These are phyloP conservation scores for Cucurbita ficifolia DNA, from an alignment of 306 rosid genomes.

Conservation along the genomic window DNA sequence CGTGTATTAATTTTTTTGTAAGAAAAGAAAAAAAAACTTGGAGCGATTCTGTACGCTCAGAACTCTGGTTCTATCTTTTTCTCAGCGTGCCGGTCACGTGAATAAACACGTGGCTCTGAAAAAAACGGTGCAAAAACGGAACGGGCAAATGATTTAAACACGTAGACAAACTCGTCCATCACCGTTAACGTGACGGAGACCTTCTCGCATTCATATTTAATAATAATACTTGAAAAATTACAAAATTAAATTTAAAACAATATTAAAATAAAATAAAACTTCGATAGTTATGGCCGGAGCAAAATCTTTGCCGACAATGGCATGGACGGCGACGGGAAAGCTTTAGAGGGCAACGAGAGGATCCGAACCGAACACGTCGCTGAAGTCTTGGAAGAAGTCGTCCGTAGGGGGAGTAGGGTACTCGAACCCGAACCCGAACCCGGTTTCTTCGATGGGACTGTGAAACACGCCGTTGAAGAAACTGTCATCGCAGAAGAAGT, in stretches of 20 bases:
- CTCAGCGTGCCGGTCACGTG: constrained; percentile 5
- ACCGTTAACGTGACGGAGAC: constrained; percentile 9
- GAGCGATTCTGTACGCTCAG: neutral
- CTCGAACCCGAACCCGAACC: constrained; percentile 23
- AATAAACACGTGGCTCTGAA: neutral
- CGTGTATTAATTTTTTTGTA: neutral
- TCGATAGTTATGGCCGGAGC: constrained; percentile 10
- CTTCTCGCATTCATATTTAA: neutral
- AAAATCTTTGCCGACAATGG: neutral
- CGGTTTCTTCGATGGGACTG: constrained; percentile 14
- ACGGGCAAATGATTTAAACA: neutral
- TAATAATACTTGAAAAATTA: neutral
- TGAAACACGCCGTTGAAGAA: constrained; percentile 14
- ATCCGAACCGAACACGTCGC: constrained; percentile 58
- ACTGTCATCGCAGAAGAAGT: constrained; percentile 5
- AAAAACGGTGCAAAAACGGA: neutral
- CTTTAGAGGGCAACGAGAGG: constrained; percentile 11
- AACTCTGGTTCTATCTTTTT: neutral
- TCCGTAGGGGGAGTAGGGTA: constrained; percentile 19
- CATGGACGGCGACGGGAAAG: neutral
- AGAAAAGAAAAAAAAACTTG: neutral
- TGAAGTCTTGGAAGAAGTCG: constrained; percentile 73
- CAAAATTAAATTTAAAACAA: neutral
- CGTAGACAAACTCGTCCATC: neutral
- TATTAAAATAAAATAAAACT: neutral